Evolutionary conservation across 495 filamentous ascomycete genomes (phyloP).

Genomic region (Aeminium ludgeri): DNA sequence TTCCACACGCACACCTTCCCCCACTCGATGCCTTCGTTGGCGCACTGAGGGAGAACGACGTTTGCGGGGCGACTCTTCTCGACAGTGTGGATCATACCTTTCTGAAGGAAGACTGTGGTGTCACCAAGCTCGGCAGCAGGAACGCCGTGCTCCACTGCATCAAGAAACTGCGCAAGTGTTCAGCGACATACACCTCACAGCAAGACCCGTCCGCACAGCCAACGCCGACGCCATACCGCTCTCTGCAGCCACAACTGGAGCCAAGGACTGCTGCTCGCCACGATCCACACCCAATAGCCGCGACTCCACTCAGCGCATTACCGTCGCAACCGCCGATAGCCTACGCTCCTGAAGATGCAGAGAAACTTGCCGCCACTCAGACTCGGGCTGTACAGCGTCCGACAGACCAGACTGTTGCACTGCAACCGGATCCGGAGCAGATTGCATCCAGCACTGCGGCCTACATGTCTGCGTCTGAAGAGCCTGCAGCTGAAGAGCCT

Average conservation of each 20-base stretch:
- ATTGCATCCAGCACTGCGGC: neutral
- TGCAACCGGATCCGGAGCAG: no score
- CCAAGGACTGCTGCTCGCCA: no score
- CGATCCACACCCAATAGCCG: no score
- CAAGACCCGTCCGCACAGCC: neutral
- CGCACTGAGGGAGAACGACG: slow-evolving; percentile 37
- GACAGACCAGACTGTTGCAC: no score
- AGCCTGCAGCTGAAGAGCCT: slow-evolving; percentile 5
- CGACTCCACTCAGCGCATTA: no score
- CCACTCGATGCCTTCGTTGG: slow-evolving; percentile 34
- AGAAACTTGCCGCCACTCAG: neutral
- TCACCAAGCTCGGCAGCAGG: slow-evolving; percentile 32
- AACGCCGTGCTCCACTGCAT: slow-evolving; percentile 32
- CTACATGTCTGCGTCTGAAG: no score
- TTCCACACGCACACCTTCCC: slow-evolving; percentile 31
- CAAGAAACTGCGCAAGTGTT: slow-evolving; percentile 28
- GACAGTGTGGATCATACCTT: slow-evolving; percentile 28
- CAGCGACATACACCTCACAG: slow-evolving; percentile 24
- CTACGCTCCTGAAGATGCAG: neutral
- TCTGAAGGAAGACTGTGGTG: slow-evolving; percentile 34
- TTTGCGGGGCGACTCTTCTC: slow-evolving; percentile 48
- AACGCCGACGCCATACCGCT: no score
- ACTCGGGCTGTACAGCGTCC: no score
- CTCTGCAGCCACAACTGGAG: no score
- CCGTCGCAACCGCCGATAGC: no score